Percentiles rank a stretch among this genome's conserved stretches.
Evolutionary conservation across 2,329 filamentous ascomycete species (phyloP).

Genomic region (Mycogone perniciosa): DNA sequence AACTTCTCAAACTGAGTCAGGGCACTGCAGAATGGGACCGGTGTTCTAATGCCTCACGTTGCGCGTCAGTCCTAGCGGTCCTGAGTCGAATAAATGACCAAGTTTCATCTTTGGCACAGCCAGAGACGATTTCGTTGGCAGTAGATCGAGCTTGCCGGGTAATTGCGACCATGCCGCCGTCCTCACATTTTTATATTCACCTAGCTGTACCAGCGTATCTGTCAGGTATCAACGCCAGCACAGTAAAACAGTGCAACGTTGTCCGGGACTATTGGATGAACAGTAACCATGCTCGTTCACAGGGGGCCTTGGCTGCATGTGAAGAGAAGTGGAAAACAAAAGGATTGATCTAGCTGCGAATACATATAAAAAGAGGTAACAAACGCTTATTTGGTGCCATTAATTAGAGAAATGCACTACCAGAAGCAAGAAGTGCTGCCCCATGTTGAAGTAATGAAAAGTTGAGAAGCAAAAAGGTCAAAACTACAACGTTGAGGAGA

Average conservation of each 20-base stretch:
- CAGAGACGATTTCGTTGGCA: conserved; percentile 21
- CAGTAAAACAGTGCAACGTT: conserved; percentile 26
- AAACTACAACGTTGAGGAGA: too few species aligned
- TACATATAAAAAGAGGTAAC: too few species aligned
- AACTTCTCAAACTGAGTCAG: conserved; percentile 18
- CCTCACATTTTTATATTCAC: conserved; percentile 34
- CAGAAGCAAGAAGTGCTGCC: too few species aligned
- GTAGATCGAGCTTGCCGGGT: conserved; percentile 31
- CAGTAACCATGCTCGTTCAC: conserved; percentile 31
- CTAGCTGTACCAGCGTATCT: conserved; percentile 33
- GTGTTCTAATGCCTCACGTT: conserved; percentile 28
- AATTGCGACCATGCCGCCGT: conserved; percentile 24
- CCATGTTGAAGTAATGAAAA: too few species aligned
- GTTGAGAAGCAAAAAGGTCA: too few species aligned
- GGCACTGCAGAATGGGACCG: conserved; percentile 17
- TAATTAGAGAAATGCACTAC: too few species aligned
- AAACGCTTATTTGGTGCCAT: too few species aligned
- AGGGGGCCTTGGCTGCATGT: conserved; percentile 23
- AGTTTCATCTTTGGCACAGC: not conserved
- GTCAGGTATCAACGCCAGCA: conserved; percentile 30
- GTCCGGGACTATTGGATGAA: conserved; percentile 33
- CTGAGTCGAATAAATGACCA: conserved; percentile 12
- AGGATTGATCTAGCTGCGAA: conserved; percentile 6
- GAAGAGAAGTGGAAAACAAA: conserved; percentile 27
- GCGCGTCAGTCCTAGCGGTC: conserved; percentile 29